Evolutionary conservation across 345 rosid genomes (phyloP), one percentile per base, ranked within the genome.

Genomic region (Gossypium mustelinum): DNA sequence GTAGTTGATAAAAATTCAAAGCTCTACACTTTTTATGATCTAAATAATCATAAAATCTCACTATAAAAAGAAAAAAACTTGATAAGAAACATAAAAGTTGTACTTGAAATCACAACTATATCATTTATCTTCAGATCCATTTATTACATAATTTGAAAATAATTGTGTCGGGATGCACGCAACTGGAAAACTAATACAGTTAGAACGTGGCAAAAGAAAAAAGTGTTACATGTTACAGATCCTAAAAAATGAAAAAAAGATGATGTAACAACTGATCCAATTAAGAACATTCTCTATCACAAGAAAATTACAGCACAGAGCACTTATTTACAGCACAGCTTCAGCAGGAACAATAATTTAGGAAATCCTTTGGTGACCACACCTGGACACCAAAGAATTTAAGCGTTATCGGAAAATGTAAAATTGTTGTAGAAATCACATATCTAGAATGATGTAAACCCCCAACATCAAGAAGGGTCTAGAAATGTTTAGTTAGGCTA

Each of bases 171-270:
- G 47, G 24, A 63, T 63, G 68, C 68, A 63, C 14, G 39, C 48
- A 39, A 64, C 68, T 41, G 25, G 25, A 41, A 41, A 9, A 39
- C 14, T 17, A 41, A 41, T 17, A 11, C 68, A 41, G 16, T 41
- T 18, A 18, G 68, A 41, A 64, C 2, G 68, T 41, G 25, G 50
- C 25, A 64, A 39, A 39, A 41, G 44, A 14, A 27, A 41, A 64
- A 39, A 14, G 68, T n/a, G n/a, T n/a, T 2, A 11, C 10, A 7
- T 8, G 24, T 43, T 64, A 24, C 47, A 62, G 47, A 34, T 16
- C 45, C 45, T 62, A 14, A 62, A 62, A 61, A 6, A 84, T 89
- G 67, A 62, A 62, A 22, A 20, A 57, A 62, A 34, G 22, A 62
- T 16, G 13, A 62, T 34, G 13, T 8, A 14, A 18, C 11, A 62